phyloP scores from a whole-genome alignment of 495 filamentous ascomycete species.

The Trypethelium eluteriae region DNA sequence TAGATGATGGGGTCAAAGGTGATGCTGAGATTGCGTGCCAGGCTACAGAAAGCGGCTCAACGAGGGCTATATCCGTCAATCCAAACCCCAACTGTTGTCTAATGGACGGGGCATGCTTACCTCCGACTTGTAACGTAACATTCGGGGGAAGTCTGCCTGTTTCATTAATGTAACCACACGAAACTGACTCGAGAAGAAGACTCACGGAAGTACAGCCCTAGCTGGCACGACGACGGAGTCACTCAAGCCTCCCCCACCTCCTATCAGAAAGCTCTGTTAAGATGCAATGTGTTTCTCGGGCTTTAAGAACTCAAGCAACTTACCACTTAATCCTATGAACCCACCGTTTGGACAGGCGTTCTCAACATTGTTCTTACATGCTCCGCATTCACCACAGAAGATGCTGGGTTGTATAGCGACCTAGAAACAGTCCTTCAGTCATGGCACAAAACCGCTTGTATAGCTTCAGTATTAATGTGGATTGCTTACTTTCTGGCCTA shows the following conservation, averaged over 20 bases:
- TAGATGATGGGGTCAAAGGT: conserved; percentile 21
- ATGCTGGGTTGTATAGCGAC: conserved; percentile 28
- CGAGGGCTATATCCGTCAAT: conserved; percentile 16
- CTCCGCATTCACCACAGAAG: conserved; percentile 25
- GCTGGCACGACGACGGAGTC: conserved; percentile 27
- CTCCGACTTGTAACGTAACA: conserved; percentile 25
- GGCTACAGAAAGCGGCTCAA: conserved; percentile 29
- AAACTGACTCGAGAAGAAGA: neutral
- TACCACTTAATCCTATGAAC: conserved; percentile 26
- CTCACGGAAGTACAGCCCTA: conserved; percentile 10
- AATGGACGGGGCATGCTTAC: neutral
- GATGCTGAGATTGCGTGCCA: conserved; percentile 31
- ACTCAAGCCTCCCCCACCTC: conserved; percentile 28
- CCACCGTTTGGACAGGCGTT: conserved; percentile 28
- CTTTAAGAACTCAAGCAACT: neutral
- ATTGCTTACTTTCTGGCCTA: conserved; percentile 19
- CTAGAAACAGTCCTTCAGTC: neutral
- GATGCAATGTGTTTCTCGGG: neutral
- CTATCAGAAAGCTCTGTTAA: neutral
- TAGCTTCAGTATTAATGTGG: neutral
- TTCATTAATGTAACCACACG: neutral
- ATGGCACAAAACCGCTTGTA: no score
- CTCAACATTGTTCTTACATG: conserved; percentile 24
- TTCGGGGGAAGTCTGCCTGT: conserved; percentile 22
- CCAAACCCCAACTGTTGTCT: no score